Percentiles rank a stretch among this genome's conserved stretches.
These are phyloP conservation scores for Gossypioides kirkii DNA, from an alignment of 345 rosid species.

Conservation along the genomic window DNA sequence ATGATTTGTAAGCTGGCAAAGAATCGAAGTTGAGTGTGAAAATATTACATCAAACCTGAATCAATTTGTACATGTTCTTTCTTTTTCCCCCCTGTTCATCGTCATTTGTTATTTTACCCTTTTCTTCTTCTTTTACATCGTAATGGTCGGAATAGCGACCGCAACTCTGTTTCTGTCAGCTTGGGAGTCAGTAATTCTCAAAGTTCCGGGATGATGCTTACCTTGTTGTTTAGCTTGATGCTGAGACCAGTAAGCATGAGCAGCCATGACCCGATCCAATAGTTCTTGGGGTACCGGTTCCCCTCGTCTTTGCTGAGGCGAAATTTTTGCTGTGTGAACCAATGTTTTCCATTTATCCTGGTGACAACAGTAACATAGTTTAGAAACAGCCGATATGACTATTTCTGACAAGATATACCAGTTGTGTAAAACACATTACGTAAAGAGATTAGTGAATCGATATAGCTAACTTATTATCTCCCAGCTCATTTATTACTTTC, in stretches of 20 bases:
- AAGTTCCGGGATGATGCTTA: constrained; percentile 37
- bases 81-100: constrained; percentile 15
- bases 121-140: constrained; percentile 23
- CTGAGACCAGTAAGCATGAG: constrained; percentile 81
- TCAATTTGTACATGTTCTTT: constrained; percentile 40
- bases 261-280: constrained; percentile 74
- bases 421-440: neutral
- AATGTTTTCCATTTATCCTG: constrained; percentile 87
- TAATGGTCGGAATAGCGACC: constrained; percentile 6
- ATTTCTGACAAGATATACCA: neutral
- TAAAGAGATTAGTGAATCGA: neutral
- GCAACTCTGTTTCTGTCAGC: neutral
- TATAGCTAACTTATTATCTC: no score
- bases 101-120: constrained; percentile 16
- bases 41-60: constrained; percentile 34
- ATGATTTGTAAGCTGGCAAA: constrained; percentile 21
- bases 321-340: constrained; percentile 88
- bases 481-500: no score
- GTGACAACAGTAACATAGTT: neutral
- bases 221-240: constrained; percentile 71
- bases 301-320: constrained; percentile 92
- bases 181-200: constrained; percentile 24
- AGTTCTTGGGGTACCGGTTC: constrained; percentile 95
- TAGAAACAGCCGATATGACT: neutral
- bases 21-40: constrained; percentile 35